Conservation (phyloP, 2,329 filamentous ascomycete species). For the Hypoxylon sp. region DNA sequence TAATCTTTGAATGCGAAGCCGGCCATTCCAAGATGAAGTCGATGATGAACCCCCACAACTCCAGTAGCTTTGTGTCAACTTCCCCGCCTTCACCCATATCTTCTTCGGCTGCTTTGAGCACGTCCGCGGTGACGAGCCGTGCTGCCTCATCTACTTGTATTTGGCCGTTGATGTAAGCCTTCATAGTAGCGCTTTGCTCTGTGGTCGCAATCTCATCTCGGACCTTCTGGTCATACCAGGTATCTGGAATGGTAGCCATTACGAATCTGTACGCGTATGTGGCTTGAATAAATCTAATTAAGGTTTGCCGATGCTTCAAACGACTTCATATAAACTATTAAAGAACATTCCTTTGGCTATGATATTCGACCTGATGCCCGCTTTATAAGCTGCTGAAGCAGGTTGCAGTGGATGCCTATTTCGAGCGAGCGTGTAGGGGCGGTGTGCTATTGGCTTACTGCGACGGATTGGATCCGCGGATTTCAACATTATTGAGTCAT, state of each 20-base stretch:
- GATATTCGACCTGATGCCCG: not conserved
- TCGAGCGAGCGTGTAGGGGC: not conserved
- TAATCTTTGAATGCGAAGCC: not conserved
- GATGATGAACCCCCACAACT: constrained; percentile 20
- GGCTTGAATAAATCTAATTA: not conserved
- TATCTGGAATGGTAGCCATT: constrained; percentile 9
- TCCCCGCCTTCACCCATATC: constrained; percentile 1
- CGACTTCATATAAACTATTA: not conserved
- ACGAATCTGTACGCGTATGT: not conserved
- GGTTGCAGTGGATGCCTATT: not conserved
- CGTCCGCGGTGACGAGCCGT: constrained; percentile 4
- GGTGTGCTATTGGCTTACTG: constrained; percentile 4
- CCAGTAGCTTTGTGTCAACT: constrained; percentile 2
- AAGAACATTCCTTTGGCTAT: not conserved
- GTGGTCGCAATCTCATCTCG: constrained; percentile 8
- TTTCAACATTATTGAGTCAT: not conserved
- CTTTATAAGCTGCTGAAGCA: not conserved
- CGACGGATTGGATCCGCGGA: not conserved
- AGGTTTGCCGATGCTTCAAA: not conserved
- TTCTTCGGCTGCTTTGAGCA: constrained; percentile 5
- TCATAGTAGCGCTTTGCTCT: constrained; percentile 6
- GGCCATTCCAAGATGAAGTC: constrained; percentile 16
- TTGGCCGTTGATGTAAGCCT: constrained; percentile 8
- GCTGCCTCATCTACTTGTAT: constrained; percentile 20
- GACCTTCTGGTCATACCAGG: constrained; percentile 16